Base-by-base conservation (phyloP, 371 early-diverging fungal species). In the Umbelopsis sp. region DNA sequence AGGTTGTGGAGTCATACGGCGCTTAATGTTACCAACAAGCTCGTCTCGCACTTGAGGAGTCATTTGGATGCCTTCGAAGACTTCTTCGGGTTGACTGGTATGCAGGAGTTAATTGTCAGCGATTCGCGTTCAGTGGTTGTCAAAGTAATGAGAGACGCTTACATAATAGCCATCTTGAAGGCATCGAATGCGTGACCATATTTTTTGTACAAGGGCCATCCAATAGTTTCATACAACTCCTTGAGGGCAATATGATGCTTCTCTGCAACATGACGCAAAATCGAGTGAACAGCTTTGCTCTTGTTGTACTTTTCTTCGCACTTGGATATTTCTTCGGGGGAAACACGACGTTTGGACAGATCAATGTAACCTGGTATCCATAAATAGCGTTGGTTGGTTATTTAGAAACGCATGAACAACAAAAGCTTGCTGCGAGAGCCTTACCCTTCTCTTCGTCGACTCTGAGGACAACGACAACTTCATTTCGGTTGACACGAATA, bases 361-460 rank as follows among this genome's bases (percentile, higher is more conserved):
- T 99, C 99, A 80, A 99, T 99, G 86, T 99, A 99, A 53, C 99
- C 93, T 93, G 76, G 6, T 10, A 35, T 16, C 11, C 16, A 4
- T 32, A 22, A 22, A 22, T 10, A 41, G 7, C 12, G 41, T 7
- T 12, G 12, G 41, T 12, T 41, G 41, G 41, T 41, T 41, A 12
- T 41, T 10, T 41, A 41, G 7, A 41, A 41, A 29, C 29, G 29
- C 0, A 29, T 29, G 41, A 41, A 41, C 10, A 41, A 38, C 38
- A 41, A 41, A 41, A 12, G 48, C 6, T 35, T 45, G 22, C 22
- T 22, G 22, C 22, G 22, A 22, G 16, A 44, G 9, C 16, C 48
- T 68, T 77, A 92, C 95, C 99, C 86, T 99, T 99, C 77, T 98
- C 99, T 84, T 95, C 93, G 83, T 99, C 99, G 16, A 99, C 99